Base-by-base conservation (phyloP, 345 rosid genomes). In the Melastoma malabathricum region DNA sequence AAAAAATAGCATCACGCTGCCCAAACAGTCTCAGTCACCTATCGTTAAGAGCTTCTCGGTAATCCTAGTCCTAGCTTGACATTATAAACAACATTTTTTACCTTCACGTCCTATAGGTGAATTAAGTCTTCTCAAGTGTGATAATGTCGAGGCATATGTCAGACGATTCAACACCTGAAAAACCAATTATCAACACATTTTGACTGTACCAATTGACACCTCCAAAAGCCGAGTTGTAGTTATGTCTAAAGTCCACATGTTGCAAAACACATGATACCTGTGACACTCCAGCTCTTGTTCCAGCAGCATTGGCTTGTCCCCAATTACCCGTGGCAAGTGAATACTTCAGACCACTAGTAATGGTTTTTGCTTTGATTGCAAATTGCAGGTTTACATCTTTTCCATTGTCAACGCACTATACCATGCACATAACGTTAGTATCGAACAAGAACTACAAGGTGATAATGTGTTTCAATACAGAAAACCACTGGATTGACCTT, bases 101-200 rank as follows among this genome's bases (percentile, higher is more conserved):
- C 98, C 98, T 84, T 92, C 98, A 71, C 98, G 96, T 12, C 98
- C 96, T 15, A 92, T 82, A 23, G 98, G 98, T 62, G 98, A 92
- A 75, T 92, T 87, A 55, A 92, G 74, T 66, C 98, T 84, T 71
- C 98, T 77, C 63, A 92, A 64, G 72, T 92, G 98, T 3, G 98
- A 92, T 70, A 92, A 71, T 3, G 96, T 92, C 12, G 98, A 92
- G 46, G 98, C 95, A 67, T 82, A 92, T 4, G 98, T 92, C 63
- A 92, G 70, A 60, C 98, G 86, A 70, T 92, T 92, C 52, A 92
- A 70, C 76, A 87, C 98, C 98, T 85, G 64, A 27, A 57, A n/a
- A 10, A 49, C 44, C 34, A 53, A 52, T 64, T 3, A 50, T 47
- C 56, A 51, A 27, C 18, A 51, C 25, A 22, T 1, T 22, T 22